A percentile compares a stretch with the other conserved stretches of the same genome.
phyloP scores from a whole-genome alignment of 331 rosid species.

The Cydonia oblonga region DNA sequence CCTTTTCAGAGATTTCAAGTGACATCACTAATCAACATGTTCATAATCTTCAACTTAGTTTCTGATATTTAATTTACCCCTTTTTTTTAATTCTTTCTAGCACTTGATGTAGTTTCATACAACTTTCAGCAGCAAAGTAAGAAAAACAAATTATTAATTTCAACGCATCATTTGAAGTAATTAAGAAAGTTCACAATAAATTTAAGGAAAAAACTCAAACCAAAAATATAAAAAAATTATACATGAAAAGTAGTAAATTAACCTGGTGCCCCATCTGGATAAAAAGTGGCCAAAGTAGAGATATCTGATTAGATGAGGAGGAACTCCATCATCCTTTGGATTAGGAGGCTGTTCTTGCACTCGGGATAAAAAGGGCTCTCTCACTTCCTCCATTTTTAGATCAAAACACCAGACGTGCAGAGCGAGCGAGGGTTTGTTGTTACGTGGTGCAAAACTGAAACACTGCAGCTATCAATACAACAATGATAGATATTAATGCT shows the following conservation, averaged over 20 bases:
- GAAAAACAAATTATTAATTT: not conserved
- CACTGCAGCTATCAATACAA: not conserved
- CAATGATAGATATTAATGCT: not conserved
- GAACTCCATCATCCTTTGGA: not conserved
- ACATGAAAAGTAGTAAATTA: not conserved
- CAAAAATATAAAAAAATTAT: not conserved
- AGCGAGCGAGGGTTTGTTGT: not conserved
- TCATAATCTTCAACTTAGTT: not conserved
- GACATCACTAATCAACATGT: not conserved
- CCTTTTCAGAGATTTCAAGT: not conserved
- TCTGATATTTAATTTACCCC: not conserved
- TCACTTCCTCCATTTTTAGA: not conserved
- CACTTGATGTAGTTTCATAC: not conserved
- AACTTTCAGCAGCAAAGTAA: not conserved
- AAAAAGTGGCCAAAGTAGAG: slow-evolving; percentile 67
- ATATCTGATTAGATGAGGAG: slow-evolving; percentile 33
- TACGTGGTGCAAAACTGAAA: not conserved
- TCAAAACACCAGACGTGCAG: not conserved
- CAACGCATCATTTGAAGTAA: not conserved
- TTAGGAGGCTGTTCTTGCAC: slow-evolving; percentile 5
- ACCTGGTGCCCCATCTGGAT: slow-evolving; percentile 92
- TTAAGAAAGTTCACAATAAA: not conserved
- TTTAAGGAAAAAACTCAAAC: not conserved
- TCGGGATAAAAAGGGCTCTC: slow-evolving; percentile 19
- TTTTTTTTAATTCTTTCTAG: not conserved